Evolutionary conservation across 176 grass and related monocot genomes (phyloP).

Genomic region (Cenchrus americanus): DNA sequence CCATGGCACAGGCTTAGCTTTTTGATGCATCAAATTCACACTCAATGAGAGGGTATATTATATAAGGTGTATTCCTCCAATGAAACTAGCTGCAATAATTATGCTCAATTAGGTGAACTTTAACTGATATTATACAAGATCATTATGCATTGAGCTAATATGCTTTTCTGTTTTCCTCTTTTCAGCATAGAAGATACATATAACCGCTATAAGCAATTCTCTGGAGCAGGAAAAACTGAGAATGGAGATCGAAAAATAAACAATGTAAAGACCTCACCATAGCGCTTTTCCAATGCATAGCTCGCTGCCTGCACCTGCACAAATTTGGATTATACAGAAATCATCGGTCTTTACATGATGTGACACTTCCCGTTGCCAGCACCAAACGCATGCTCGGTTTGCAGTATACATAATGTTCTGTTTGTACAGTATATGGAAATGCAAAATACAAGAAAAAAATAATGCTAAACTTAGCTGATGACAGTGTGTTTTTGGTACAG

Average conservation of each 20-base stretch:
- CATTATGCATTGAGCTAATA: slow-evolving; percentile 2
- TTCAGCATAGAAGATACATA: slow-evolving; percentile 24
- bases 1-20: background rate
- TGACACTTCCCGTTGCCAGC: background rate
- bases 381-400: background rate
- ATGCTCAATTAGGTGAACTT: background rate
- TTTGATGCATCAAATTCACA: background rate
- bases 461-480: background rate
- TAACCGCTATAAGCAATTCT: slow-evolving; percentile 4
- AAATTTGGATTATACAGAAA: too few species aligned
- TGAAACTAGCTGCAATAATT: background rate
- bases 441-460: background rate
- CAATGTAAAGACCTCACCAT: background rate
- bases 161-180: background rate
- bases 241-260: background rate
- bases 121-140: background rate
- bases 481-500: background rate
- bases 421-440: background rate
- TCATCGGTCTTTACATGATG: background rate
- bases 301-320: background rate
- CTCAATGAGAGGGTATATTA: background rate
- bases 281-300: background rate
- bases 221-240: background rate
- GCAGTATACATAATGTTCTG: background rate
- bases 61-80: background rate